These are phyloP conservation scores for Colletotrichum plurivorum DNA, from an alignment of 2,329 filamentous ascomycete genomes.

Conservation along the genomic window DNA sequence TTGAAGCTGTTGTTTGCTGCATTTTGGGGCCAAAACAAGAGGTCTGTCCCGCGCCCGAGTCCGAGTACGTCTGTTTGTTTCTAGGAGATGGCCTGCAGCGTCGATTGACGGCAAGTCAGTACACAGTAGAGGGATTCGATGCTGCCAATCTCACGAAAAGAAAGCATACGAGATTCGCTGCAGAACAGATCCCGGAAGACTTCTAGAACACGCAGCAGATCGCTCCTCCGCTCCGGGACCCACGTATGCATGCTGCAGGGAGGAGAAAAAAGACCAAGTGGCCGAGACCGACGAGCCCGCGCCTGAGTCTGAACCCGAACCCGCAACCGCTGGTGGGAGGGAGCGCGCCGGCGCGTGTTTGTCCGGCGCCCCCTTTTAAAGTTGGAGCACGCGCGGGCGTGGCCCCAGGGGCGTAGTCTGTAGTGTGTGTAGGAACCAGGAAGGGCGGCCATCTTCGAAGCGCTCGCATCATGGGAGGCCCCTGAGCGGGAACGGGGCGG, in stretches of 20 bases:
- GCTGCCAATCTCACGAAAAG: conserved; percentile 16
- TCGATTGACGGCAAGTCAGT: background rate
- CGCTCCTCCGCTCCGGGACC: conserved; percentile 18
- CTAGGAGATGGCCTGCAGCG: background rate
- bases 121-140: background rate
- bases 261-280: conserved; percentile 23
- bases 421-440: background rate
- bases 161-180: conserved; percentile 26
- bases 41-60: background rate
- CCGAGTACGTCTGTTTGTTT: background rate
- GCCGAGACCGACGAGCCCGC: conserved; percentile 4
- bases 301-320: conserved; percentile 20
- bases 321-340: conserved; percentile 10
- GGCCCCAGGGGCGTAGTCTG: background rate
- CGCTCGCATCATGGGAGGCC: conserved; percentile 36
- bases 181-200: conserved; percentile 36
- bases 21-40: conserved; percentile 8
- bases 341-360: conserved; percentile 25
- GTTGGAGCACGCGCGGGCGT: conserved; percentile 22
- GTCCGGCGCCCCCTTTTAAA: conserved; percentile 21
- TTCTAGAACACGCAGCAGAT: conserved; percentile 38
- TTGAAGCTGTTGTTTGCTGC: background rate
- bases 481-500: conserved; percentile 37
- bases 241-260: conserved; percentile 32
- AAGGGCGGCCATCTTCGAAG: conserved; percentile 15